phyloP scores from a whole-genome alignment of 768 basidiomycete species.

The Panaeolus cyanescens region DNA sequence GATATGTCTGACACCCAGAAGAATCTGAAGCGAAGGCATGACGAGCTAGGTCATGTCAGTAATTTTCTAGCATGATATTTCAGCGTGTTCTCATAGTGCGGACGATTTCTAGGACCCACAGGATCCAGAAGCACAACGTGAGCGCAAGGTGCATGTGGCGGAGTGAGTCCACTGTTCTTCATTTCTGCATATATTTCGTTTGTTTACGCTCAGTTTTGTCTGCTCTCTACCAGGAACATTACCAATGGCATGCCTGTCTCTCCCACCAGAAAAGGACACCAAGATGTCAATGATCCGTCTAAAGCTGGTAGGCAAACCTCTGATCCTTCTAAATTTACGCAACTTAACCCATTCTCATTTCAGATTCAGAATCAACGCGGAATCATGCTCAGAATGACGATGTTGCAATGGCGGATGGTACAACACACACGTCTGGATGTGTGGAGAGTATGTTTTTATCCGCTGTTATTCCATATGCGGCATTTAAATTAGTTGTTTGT shows the following conservation, averaged over 20 bases:
- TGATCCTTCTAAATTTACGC: not conserved
- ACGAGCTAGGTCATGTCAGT: slow-evolving; percentile 32
- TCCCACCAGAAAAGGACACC: not conserved
- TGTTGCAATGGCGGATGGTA: not conserved
- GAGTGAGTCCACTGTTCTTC: not conserved
- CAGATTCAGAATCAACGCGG: not conserved
- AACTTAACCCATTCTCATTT: not conserved
- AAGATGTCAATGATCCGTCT: slow-evolving; percentile 1
- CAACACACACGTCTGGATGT: not conserved
- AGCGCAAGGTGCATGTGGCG: slow-evolving; percentile 1
- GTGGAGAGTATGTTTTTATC: not conserved
- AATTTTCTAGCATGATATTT: not conserved
- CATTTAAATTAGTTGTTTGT: not conserved
- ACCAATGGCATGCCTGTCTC: not conserved
- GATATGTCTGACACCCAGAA: slow-evolving; percentile 64
- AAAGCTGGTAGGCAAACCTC: not conserved
- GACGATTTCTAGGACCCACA: not conserved
- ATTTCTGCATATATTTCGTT: not conserved
- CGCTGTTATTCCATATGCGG: not conserved
- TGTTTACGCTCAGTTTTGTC: not conserved
- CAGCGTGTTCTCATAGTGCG: not conserved
- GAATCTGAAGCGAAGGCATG: slow-evolving; percentile 64
- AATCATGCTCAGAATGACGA: not conserved
- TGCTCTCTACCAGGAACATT: not conserved
- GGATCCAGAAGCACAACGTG: not conserved